Conservation (phyloP, 306 rosid genomes). For the Alnus glutinosa region DNA sequence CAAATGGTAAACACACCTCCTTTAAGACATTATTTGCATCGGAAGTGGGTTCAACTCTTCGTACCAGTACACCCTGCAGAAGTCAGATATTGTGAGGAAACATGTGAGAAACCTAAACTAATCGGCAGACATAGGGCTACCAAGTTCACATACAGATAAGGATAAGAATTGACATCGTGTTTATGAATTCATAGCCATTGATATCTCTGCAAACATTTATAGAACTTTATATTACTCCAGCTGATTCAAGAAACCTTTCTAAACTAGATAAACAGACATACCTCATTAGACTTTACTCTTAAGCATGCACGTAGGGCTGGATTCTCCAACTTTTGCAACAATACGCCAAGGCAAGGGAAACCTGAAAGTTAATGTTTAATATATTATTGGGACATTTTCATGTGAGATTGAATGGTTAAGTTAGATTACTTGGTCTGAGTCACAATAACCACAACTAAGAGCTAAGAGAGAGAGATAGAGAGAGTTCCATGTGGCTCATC, state of each 20-base stretch:
- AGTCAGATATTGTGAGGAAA: conserved; percentile 23
- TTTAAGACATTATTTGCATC: conserved; percentile 83
- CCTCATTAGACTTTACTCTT: conserved; percentile 86
- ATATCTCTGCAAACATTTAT: not conserved
- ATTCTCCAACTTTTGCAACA: conserved; percentile 96
- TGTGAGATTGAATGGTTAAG: conserved; percentile 19
- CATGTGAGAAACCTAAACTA: conserved; percentile 14
- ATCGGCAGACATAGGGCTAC: conserved; percentile 16
- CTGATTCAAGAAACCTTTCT: conserved; percentile 12
- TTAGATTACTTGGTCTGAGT: conserved; percentile 24
- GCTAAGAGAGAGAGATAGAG: not conserved
- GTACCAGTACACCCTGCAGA: conserved; percentile 88
- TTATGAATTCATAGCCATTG: not conserved
- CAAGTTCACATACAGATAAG: conserved; percentile 4
- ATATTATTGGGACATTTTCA: conserved; percentile 8
- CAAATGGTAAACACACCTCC: conserved; percentile 57
- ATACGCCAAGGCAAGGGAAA: conserved; percentile 92
- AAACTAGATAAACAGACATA: conserved; percentile 33
- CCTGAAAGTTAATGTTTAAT: conserved; percentile 45
- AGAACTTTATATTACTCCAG: not conserved
- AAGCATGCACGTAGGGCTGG: conserved; percentile 83
- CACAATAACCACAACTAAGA: not conserved
- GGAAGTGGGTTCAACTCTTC: conserved; percentile 90
- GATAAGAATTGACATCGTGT: not conserved
- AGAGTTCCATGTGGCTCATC: not conserved